Conservation (phyloP, 1,284 basidiomycete species). For the Neonothopanus nambi region DNA sequence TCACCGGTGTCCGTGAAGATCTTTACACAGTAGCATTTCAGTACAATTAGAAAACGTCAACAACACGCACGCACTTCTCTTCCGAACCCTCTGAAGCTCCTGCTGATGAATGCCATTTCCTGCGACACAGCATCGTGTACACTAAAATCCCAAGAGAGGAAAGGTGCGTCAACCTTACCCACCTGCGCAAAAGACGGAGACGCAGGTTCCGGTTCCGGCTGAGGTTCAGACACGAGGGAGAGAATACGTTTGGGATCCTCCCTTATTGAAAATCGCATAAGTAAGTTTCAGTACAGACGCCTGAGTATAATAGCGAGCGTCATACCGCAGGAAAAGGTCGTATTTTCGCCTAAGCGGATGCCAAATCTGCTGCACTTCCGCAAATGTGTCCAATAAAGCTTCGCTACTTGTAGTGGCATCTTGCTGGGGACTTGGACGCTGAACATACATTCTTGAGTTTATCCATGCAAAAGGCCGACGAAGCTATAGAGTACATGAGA, state of each 20-base stretch:
- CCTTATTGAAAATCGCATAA: slow-evolving; percentile 24
- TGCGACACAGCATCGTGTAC: slow-evolving; percentile 58
- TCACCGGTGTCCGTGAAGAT: slow-evolving; percentile 82
- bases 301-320: slow-evolving; percentile 8
- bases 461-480: slow-evolving; percentile 85
- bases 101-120: slow-evolving; percentile 68
- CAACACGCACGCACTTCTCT: slow-evolving; percentile 57
- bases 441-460: slow-evolving; percentile 83
- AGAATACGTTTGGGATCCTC: slow-evolving; percentile 45
- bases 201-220: slow-evolving; percentile 46
- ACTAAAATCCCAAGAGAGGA: slow-evolving; percentile 81
- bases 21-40: slow-evolving; percentile 27
- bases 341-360: slow-evolving; percentile 82
- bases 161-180: slow-evolving; percentile 71
- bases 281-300: neutral
- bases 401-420: slow-evolving; percentile 46
- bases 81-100: slow-evolving; percentile 75
- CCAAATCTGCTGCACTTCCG: slow-evolving; percentile 87
- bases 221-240: slow-evolving; percentile 43
- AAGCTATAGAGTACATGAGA: slow-evolving; percentile 44
- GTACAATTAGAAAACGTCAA: neutral
- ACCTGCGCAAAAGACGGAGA: slow-evolving; percentile 65
- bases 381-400: slow-evolving; percentile 64
- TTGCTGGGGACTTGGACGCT: slow-evolving; percentile 44
- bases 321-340: slow-evolving; percentile 68